phyloP scores from a whole-genome alignment of 169 alveolate species.

The Eimeria zaria region DNA sequence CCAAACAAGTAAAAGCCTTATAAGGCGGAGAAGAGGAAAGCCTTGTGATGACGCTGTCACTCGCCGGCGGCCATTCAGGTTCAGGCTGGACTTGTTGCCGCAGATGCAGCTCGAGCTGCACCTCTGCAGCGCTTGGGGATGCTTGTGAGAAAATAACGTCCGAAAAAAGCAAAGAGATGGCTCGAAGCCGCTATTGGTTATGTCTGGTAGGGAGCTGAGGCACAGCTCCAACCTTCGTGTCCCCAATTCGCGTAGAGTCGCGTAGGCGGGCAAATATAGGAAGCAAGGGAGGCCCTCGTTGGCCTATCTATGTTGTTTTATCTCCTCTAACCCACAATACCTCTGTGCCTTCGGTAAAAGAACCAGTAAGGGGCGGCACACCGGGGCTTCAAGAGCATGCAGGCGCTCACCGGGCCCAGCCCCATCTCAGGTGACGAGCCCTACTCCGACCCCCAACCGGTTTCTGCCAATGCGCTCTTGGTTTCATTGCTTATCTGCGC shows the following conservation, averaged over 20 bases:
- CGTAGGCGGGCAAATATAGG: not conserved
- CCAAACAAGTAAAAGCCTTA: not conserved
- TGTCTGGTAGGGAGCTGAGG: constrained; percentile 1
- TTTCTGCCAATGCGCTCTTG: not conserved
- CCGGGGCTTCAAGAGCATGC: not conserved
- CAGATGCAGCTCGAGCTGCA: not conserved
- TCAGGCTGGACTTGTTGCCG: not conserved
- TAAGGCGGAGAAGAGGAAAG: not conserved
- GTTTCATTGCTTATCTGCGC: not conserved
- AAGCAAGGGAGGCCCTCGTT: not conserved
- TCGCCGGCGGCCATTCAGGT: not conserved
- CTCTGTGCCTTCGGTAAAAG: not conserved
- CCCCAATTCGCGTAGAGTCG: not conserved
- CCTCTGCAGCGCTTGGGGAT: not conserved
- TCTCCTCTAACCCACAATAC: not conserved
- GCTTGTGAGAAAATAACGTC: not conserved
- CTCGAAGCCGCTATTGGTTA: not conserved
- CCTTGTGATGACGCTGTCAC: not conserved
- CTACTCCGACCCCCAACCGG: no score
- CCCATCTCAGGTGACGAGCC: not conserved
- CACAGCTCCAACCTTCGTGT: constrained; percentile 6
- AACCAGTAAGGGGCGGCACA: not conserved
- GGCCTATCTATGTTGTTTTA: not conserved
- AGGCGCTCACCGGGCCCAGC: constrained; percentile 41
- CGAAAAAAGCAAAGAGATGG: not conserved